phyloP scores from a whole-genome alignment of 306 rosid genomes.

The Medicago ruthenica region DNA sequence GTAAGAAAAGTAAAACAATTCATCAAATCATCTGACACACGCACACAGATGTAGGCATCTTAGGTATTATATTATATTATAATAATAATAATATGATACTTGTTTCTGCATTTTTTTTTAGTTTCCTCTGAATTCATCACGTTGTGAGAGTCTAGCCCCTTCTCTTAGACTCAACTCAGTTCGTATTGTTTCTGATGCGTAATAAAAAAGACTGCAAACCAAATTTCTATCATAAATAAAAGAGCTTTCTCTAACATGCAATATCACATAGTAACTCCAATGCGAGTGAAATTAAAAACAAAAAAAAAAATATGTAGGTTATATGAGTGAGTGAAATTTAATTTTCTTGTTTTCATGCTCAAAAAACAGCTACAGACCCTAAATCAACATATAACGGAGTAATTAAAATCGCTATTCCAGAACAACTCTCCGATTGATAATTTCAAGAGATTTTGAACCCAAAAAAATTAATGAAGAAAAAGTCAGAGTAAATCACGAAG shows the following conservation, averaged over 20 bases:
- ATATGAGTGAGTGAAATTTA: not conserved
- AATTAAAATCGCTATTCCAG: not conserved
- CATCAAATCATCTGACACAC: not conserved
- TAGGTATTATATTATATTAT: not conserved
- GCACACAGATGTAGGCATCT: not conserved
- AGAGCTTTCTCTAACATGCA: not conserved
- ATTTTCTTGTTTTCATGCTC: not conserved
- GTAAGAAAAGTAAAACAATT: too few species aligned
- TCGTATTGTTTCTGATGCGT: not conserved
- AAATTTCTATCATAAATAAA: constrained; percentile 4
- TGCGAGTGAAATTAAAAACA: not conserved
- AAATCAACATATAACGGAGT: not conserved
- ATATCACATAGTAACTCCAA: constrained; percentile 14
- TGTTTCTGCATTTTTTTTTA: too few species aligned
- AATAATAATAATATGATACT: not conserved
- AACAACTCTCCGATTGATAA: not conserved
- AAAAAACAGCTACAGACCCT: constrained; percentile 17
- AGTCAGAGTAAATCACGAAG: not conserved
- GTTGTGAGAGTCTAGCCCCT: not conserved
- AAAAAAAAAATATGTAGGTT: constrained; percentile 30
- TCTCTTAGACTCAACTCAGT: not conserved
- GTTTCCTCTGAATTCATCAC: too few species aligned
- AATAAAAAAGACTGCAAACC: not conserved
- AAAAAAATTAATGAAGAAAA: not conserved
- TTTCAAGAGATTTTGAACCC: constrained; percentile 1